Conservation (phyloP, 1,139 yeast genomes). For the Candida sp. region DNA sequence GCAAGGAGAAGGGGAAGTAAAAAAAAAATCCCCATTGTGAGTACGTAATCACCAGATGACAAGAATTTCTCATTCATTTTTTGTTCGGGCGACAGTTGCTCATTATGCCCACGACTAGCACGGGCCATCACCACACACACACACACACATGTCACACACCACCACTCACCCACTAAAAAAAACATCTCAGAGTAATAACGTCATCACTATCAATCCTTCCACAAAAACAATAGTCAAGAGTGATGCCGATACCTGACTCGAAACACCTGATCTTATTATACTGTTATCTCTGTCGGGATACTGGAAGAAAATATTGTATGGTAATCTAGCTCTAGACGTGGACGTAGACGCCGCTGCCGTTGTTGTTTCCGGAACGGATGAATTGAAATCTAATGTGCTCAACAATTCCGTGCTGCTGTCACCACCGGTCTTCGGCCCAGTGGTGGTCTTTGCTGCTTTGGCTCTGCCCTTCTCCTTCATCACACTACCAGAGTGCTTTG, state of each 20-base stretch:
- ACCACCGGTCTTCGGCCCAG: too few species aligned
- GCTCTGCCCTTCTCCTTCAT: background rate
- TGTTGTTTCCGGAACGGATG: background rate
- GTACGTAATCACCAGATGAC: conserved; percentile 6
- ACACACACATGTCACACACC: background rate
- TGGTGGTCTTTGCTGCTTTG: background rate
- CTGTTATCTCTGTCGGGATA: conserved; percentile 7
- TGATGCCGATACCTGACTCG: conserved; percentile 6
- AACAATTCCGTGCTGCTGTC: background rate
- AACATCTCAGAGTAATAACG: conserved; percentile 5
- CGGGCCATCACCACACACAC: background rate
- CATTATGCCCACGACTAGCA: background rate
- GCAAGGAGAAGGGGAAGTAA: background rate
- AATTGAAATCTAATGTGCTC: background rate
- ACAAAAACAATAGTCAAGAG: conserved; percentile 6
- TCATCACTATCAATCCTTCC: conserved; percentile 8
- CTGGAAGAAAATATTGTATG: conserved; percentile 9
- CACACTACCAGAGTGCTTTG: too few species aligned
- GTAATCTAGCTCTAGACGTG: conserved; percentile 1
- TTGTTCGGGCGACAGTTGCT: conserved; percentile 5
- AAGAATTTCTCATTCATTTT: background rate
- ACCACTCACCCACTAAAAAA: background rate
- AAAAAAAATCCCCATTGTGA: background rate
- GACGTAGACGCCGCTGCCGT: background rate
- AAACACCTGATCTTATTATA: conserved; percentile 9